Evolutionary conservation across 768 basidiomycete genomes (phyloP).

Genomic region (Exidia glandulosa): DNA sequence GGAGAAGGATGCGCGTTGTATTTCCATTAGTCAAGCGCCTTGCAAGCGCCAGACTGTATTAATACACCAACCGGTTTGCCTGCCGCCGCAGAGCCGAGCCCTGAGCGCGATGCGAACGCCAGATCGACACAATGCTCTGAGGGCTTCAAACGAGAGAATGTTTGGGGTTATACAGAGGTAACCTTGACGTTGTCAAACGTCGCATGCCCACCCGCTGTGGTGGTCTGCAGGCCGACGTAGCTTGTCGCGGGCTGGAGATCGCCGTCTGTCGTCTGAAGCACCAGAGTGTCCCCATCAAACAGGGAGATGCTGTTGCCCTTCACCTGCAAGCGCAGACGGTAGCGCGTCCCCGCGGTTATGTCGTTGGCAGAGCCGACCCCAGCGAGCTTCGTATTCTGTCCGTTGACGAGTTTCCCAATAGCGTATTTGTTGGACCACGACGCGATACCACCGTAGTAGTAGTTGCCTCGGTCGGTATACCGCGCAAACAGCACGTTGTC

Average conservation of each 20-base stretch:
- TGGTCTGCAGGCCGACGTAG: neutral
- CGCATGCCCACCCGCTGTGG: neutral
- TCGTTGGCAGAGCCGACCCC: neutral
- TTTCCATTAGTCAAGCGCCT: no score
- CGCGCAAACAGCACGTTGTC: neutral
- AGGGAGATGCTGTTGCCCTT: neutral
- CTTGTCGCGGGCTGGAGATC: neutral
- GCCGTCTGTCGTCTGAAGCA: neutral
- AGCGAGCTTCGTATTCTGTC: neutral
- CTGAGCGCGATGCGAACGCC: no score
- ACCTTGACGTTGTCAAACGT: neutral
- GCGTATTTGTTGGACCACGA: neutral
- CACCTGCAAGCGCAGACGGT: neutral
- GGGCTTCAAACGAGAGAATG: no score
- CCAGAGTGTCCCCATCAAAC: neutral
- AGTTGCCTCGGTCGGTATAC: neutral
- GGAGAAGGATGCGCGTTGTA: no score
- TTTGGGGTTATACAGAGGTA: no score
- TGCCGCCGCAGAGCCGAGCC: no score
- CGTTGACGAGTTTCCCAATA: neutral
- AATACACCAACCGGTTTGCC: no score
- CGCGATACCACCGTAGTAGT: neutral
- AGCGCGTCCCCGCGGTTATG: neutral
- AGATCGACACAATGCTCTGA: no score
- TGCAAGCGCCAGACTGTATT: no score